These are phyloP conservation scores for Diplodia corticola DNA, from an alignment of 2,329 filamentous ascomycete genomes.

Conservation along the genomic window DNA sequence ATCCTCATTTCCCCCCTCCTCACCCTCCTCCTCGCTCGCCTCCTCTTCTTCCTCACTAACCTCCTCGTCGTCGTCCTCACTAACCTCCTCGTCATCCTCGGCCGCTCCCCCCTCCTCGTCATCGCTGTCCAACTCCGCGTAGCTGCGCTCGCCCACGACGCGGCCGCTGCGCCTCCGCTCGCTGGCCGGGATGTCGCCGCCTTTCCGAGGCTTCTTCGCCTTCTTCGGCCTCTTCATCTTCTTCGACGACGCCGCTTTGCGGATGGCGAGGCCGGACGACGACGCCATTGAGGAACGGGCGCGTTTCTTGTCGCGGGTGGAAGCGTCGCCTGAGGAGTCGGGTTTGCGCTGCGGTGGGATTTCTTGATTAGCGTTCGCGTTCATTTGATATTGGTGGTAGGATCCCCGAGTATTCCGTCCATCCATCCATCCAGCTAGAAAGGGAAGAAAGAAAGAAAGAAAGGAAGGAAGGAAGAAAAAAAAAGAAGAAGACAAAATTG, in stretches of 20 bases:
- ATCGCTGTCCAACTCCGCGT: constrained; percentile 44
- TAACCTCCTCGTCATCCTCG: constrained; percentile 31
- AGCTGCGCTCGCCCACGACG: constrained; percentile 44
- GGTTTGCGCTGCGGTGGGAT: constrained; percentile 23
- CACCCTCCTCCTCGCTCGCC: constrained; percentile 33
- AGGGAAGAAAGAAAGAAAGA: no score
- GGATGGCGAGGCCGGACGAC: constrained; percentile 34
- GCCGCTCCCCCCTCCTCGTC: constrained; percentile 25
- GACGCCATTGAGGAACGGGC: constrained; percentile 31
- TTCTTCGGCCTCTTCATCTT: constrained; percentile 45
- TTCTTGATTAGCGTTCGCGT: constrained; percentile 30
- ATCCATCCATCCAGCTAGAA: no score
- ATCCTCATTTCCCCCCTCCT: constrained; percentile 30
- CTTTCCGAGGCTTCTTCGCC: constrained; percentile 32
- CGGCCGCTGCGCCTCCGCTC: constrained; percentile 47
- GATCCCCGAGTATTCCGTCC: no score
- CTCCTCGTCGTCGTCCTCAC: constrained; percentile 29
- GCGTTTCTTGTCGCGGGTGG: constrained; percentile 37
- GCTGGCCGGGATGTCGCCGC: constrained; percentile 38
- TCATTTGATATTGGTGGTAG: no score
- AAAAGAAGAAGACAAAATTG: no score
- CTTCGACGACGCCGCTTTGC: constrained; percentile 35
- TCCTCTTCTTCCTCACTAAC: constrained; percentile 29
- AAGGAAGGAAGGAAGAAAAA: neutral
- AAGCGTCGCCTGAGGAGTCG: constrained; percentile 29